Percentiles rank a stretch among this genome's conserved stretches.
phyloP scores from a whole-genome alignment of 768 basidiomycete species.

The Clitopilus hobsonii region DNA sequence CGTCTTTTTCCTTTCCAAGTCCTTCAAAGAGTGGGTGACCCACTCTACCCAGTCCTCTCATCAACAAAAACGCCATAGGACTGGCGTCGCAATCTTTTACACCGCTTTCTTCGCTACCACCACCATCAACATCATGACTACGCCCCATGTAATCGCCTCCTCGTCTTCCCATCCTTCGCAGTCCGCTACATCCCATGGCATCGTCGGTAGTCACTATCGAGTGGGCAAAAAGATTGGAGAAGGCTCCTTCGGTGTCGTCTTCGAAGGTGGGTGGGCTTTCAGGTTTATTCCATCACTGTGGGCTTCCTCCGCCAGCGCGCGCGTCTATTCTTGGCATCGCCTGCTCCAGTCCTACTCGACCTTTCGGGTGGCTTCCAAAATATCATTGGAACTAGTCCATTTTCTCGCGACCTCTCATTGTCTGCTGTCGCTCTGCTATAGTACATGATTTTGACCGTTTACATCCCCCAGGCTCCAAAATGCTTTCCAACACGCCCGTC shows the following conservation, averaged over 20 bases:
- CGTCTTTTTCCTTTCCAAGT: neutral
- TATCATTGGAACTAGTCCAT: too few relatives aligned
- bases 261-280: conserved; percentile 63
- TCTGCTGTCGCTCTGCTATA: neutral
- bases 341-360: neutral
- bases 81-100: neutral
- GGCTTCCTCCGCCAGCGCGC: conserved; percentile 4
- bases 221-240: conserved; percentile 99
- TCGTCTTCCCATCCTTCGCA: conserved; percentile 67
- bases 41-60: neutral
- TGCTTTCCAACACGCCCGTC: conserved; percentile 80
- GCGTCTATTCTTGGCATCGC: neutral
- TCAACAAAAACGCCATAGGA: neutral
- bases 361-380: too few relatives aligned
- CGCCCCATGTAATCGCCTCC: conserved; percentile 80
- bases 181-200: conserved; percentile 60
- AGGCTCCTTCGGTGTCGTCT: conserved; percentile 97
- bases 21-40: neutral
- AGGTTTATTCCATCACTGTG: neutral
- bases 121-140: conserved; percentile 48
- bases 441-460: conserved; percentile 4
- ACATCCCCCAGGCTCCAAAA: conserved; percentile 63
- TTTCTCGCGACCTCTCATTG: neutral
- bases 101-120: neutral
- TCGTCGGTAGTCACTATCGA: conserved; percentile 76